Base-by-base conservation (phyloP, 257 asterid genomes). In the Primulina huaijiensis region DNA sequence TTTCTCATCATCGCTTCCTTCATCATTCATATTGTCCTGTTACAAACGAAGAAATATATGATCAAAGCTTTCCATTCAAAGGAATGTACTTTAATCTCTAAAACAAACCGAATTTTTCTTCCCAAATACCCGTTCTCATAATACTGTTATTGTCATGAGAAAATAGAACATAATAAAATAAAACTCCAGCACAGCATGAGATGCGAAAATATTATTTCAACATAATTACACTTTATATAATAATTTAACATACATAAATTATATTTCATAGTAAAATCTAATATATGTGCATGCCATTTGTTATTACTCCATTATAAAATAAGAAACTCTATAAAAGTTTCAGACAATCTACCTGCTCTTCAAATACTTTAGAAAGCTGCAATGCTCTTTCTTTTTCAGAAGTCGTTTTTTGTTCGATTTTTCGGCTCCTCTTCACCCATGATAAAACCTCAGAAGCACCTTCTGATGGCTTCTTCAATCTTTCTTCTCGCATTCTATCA, bases 371-470 rank as follows among this genome's bases (percentile, higher is more conserved):
- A 9, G 97, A 94, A 81, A 82, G 97, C 83, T 86, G 95, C 81
- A 82, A 75, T 25, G 92, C 96, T 81, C 77, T 94, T 81, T 87
- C 93, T 75, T 83, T 88, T 64, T 88, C 94, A 56, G 86, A 74
- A 62, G 77, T 89, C 84, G 82, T 83, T 80, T 75, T 90, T 71
- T 88, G 89, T 80, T 87, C 96, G 65, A 91, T 77, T 82, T 88
- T 89, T 52, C 96, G 90, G 83, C 96, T 91, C 86, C 73, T 88
- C 74, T 60, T 84, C 56, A 94, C 93, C 97, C 97, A 94, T 14
- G 92, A 3, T 73, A 85, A 76, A 85, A 89, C 87, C 70, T 89
- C 97, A 60, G 90, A 87, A 65, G 70, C 85, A 79, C 86, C 96
- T 75, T 90, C 99, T 60, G 93, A 65, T 20, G 89, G 75, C 75